Evolutionary conservation across 345 rosid genomes (phyloP).

Genomic region (Euphorbia peplus): DNA sequence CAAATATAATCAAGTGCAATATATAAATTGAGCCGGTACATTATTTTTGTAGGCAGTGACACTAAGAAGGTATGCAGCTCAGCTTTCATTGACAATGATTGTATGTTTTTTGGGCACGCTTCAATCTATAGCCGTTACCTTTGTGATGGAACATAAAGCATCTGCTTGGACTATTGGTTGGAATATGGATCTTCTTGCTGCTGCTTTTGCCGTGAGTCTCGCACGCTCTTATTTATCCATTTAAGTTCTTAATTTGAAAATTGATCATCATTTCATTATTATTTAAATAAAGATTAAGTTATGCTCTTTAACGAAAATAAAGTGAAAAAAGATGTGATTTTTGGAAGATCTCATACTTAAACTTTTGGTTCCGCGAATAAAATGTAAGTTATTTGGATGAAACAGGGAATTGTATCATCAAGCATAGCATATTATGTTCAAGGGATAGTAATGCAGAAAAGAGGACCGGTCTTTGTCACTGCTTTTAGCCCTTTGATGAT

Average conservation of each 20-base stretch:
- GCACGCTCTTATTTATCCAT: too few species aligned
- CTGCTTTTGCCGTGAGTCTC: constrained; percentile 25
- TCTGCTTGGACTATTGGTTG: constrained; percentile 27
- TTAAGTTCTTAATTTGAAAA: too few species aligned
- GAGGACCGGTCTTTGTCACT: constrained; percentile 71
- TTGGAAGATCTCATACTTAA: too few species aligned
- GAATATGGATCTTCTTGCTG: constrained; percentile 32
- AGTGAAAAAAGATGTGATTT: too few species aligned
- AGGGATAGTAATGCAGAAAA: constrained; percentile 44
- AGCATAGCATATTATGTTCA: constrained; percentile 49
- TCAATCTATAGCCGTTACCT: constrained; percentile 24
- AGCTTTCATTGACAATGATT: constrained; percentile 22
- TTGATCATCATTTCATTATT: too few species aligned
- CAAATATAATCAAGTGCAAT: too few species aligned
- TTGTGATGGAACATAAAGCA: constrained; percentile 28
- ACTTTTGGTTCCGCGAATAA: not conserved
- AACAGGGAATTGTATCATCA: constrained; percentile 58
- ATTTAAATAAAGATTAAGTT: too few species aligned
- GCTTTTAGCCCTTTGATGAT: constrained; percentile 63
- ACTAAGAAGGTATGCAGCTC: constrained; percentile 21
- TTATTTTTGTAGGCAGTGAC: constrained; percentile 26
- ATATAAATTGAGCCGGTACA: too few species aligned
- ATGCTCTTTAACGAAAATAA: too few species aligned
- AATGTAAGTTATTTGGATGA: not conserved
- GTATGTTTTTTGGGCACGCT: constrained; percentile 31